Evolutionary conservation across 1,139 yeast species (phyloP), one percentile per base, ranked within the genome.

Genomic region (Kurtzmaniella natalensis): DNA sequence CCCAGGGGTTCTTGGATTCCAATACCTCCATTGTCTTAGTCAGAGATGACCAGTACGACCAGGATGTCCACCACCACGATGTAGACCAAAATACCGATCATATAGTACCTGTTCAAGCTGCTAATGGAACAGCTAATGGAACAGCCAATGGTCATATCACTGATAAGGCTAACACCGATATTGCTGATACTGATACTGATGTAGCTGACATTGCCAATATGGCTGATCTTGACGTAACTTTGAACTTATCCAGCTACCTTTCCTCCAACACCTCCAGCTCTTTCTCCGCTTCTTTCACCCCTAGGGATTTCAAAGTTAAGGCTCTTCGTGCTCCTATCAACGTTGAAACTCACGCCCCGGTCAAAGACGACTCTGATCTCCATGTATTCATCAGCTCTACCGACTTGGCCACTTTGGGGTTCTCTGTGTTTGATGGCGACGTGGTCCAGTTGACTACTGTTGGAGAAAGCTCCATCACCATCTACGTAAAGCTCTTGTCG

Each of bases 361-460:
- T 44, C 3, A 55, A 56, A 30, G 74, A 69, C 37, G 75, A 69
- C 37, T 40, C 49, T 7, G 72, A 68, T 41, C 54, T 75, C 18
- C 65, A 72, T 41, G 83, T 67, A 0, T 81, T 74, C 45, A 60
- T 80, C 13, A 66, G 71, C 25, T 61, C 78, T 1, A 57, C 62
- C 10, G 81, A 72, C 33, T 61, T 85, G 31, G 67, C 76, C 13
- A 66, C 60, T 31, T 48, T 83, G 17, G 82, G 84, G 3, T 72
- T 67, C 34, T 68, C 72, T 0, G 55, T 77, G 16, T 77, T 81
- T 43, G 77, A 81, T 40, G 94, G 95, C 3, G 94, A 84, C 50
- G 55, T 74, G 30, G 79, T 78, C 4, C 53, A 61, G 24, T 35
- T 76, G 27, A 44, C n/a, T 42, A 55, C n/a, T 48, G 47, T 15